A percentile compares a stretch with the other conserved stretches of the same genome.
Evolutionary conservation across 805 yeast species (phyloP).

Genomic region (Cephaloascus albidus): DNA sequence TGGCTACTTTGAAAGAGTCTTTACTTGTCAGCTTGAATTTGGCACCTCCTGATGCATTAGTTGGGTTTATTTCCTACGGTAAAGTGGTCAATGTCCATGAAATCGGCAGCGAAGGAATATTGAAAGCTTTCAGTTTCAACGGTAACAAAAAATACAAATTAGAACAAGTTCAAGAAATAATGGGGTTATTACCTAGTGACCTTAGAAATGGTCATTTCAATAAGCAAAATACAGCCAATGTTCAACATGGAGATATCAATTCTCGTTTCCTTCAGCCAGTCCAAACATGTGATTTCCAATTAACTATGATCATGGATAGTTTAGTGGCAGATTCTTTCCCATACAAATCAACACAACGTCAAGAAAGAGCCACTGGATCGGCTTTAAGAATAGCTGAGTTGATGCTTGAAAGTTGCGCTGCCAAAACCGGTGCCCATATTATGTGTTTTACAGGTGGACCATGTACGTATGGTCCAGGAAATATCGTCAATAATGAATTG

Average conservation of each 20-base stretch:
- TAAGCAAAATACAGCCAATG: conserved; percentile 1
- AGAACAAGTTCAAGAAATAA: conserved; percentile 33
- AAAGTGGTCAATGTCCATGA: conserved; percentile 53
- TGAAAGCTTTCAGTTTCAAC: conserved; percentile 37
- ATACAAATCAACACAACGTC: conserved; percentile 29
- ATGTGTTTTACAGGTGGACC: conserved; percentile 54
- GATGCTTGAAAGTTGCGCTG: conserved; percentile 24
- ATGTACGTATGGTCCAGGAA: conserved; percentile 58
- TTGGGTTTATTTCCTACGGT: conserved; percentile 53
- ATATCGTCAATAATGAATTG: conserved; percentile 42
- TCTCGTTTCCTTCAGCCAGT: conserved; percentile 38
- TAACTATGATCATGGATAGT: conserved; percentile 38
- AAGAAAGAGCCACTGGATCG: conserved; percentile 47
- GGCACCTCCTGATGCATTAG: conserved; percentile 44
- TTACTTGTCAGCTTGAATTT: conserved; percentile 28
- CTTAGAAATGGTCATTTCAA: conserved; percentile 8
- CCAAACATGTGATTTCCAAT: conserved; percentile 38
- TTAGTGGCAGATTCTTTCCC: conserved; percentile 43
- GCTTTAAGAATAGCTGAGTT: conserved; percentile 42
- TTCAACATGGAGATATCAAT: conserved; percentile 12
- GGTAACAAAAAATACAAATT: conserved; percentile 42
- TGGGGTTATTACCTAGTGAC: conserved; percentile 33
- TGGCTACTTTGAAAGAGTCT: conserved; percentile 41
- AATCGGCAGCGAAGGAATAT: conserved; percentile 23
- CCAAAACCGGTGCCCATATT: conserved; percentile 45